Evolutionary conservation across 768 basidiomycete genomes (phyloP).

Genomic region (Lyophyllum atratum): DNA sequence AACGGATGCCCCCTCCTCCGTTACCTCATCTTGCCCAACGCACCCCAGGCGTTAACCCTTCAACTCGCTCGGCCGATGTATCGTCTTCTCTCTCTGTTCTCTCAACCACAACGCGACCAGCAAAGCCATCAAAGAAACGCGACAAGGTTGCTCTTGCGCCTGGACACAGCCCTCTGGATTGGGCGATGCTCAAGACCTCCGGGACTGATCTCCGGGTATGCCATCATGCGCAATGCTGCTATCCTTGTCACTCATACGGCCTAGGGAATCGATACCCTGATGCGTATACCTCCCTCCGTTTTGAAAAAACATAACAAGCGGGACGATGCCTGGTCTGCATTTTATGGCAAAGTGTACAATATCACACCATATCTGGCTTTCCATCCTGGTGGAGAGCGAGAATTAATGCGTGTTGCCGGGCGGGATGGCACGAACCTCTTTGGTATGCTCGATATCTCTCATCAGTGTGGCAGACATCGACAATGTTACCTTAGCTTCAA

Average conservation of each 20-base stretch:
- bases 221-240: neutral
- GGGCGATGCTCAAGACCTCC: constrained; percentile 85
- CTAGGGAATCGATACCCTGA: constrained; percentile 69
- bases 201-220: constrained; percentile 78
- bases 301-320: constrained; percentile 79
- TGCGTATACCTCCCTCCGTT: constrained; percentile 74
- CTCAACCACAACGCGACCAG: constrained; percentile 62
- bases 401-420: constrained; percentile 94
- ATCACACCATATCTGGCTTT: constrained; percentile 89
- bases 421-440: constrained; percentile 95
- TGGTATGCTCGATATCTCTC: constrained; percentile 50
- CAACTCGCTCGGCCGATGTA: constrained; percentile 23
- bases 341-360: constrained; percentile 95
- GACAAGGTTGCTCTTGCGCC: constrained; percentile 89
- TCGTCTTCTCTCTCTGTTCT: constrained; percentile 54
- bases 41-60: constrained; percentile 34
- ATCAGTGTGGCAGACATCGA: neutral
- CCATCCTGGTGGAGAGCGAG: constrained; percentile 93
- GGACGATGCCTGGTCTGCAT: constrained; percentile 91
- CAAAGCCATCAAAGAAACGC: constrained; percentile 55
- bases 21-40: constrained; percentile 43
- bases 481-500: constrained; percentile 55
- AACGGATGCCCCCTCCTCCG: constrained; percentile 59
- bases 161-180: constrained; percentile 90
- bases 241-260: constrained; percentile 5